Base-by-base conservation (phyloP, 2,329 filamentous ascomycete species). In the Trichoderma afroharzianum region DNA sequence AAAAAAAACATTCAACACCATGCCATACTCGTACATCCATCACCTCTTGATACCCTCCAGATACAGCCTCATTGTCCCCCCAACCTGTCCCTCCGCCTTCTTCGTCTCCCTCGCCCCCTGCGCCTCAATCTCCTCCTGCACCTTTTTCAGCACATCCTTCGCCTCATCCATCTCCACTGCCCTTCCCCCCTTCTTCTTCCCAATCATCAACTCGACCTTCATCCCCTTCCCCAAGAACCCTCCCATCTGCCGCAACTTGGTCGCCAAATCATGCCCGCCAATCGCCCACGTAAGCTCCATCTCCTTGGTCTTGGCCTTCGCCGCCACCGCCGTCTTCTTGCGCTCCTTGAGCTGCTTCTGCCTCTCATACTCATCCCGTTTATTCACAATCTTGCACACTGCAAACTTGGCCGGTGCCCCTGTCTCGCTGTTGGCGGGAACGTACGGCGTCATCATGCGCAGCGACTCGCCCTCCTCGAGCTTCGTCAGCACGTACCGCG, bases 281-380 rank as follows among this genome's bases (percentile, higher is more conserved):
- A 97, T 97, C 39, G 91, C 90, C 95, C 95, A 98, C 80, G 94
- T 95, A 76, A 98, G 76, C 82, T 98, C 95, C n/a, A 98, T 81
- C 78, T 91, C 91, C 83, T 98, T 98, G 18, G 81, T 78, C 74
- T 84, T 85, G 43, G 82, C 72, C 74, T 80, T 79, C 73, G 82
- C 77, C 76, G 76, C 75, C 72, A 83, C 82, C 59, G 83, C 83
- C 74, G 78, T 83, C 76, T 82, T 80, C 73, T 83, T 82, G 74
- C 81, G 83, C 73, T 84, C 81, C 73, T 85, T 84, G 55, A 80
- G 75, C 63, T 80, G 79, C 74, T 84, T 80, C 72, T 82, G 80
- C 68, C 79, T 80, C 81, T 75, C 84, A 76, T 78, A 84, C 68
- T 87, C 81, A 1, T 83, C 86, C 59, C 81, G 80, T 75, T 90